Percentiles rank a stretch among this genome's conserved stretches.
phyloP scores from a whole-genome alignment of 164 flowering plant genomes.

The Liriodendron chinense region DNA sequence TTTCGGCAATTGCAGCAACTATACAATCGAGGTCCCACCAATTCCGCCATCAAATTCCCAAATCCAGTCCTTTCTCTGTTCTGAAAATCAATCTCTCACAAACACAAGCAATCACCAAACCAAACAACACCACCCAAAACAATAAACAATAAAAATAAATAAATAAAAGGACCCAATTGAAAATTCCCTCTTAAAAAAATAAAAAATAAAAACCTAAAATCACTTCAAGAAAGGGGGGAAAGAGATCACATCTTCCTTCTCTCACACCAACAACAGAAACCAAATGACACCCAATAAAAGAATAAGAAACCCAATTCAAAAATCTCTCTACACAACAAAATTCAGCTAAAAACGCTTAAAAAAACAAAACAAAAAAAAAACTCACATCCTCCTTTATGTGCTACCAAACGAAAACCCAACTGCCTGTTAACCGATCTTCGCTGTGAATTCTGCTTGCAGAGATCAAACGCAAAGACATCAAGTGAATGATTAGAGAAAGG shows the following conservation, averaged over 20 bases:
- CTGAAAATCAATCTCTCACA: not conserved
- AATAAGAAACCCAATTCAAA: not conserved
- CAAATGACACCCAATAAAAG: conserved; percentile 3
- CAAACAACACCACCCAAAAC: no score
- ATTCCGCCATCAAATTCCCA: conserved; percentile 45
- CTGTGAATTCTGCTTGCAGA: not conserved
- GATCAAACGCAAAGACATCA: not conserved
- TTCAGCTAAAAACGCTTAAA: not conserved
- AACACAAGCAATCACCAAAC: not conserved
- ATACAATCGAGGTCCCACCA: conserved; percentile 59
- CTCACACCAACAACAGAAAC: not conserved
- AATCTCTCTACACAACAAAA: not conserved
- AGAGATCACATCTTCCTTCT: no score
- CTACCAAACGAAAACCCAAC: not conserved
- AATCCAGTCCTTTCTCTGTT: conserved; percentile 2
- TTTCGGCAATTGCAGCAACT: conserved; percentile 72
- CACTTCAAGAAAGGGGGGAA: no score
- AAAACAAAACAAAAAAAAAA: not conserved
- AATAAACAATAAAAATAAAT: no score
- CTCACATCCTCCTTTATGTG: not conserved
- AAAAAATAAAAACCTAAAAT: no score
- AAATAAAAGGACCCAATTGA: no score
- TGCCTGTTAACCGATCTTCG: not conserved
- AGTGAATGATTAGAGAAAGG: not conserved
- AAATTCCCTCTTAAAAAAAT: no score